phyloP scores from a whole-genome alignment of 2,329 filamentous ascomycete genomes.

The Venturia nashicola region DNA sequence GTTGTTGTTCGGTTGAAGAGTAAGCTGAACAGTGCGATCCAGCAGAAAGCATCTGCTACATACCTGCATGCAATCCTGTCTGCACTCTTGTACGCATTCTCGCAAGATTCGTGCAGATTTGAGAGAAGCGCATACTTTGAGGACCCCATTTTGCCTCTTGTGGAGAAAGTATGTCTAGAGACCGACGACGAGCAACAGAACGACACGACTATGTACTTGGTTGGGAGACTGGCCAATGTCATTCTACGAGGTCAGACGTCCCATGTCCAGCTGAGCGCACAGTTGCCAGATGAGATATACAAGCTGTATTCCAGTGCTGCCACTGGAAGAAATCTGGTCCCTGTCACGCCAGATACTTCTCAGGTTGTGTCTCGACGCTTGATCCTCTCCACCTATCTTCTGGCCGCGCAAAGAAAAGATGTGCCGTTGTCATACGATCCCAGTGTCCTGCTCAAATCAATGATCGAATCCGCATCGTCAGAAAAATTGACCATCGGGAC shows the following conservation, averaged over 20 bases:
- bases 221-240: constrained; percentile 48
- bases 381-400: constrained; percentile 44
- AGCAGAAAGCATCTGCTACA: constrained; percentile 35
- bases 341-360: constrained; percentile 19
- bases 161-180: constrained; percentile 23
- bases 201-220: constrained; percentile 42
- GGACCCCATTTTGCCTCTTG: constrained; percentile 32
- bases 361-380: constrained; percentile 32
- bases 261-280: constrained; percentile 32
- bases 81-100: constrained; percentile 50
- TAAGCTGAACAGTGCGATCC: constrained; percentile 45
- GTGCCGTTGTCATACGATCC: constrained; percentile 21
- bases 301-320: constrained; percentile 33
- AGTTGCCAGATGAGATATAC: constrained; percentile 42
- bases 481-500: constrained; percentile 18
- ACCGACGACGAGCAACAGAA: constrained; percentile 26
- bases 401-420: constrained; percentile 36
- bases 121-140: constrained; percentile 25
- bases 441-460: constrained; percentile 20
- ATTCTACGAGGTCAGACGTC: constrained; percentile 42
- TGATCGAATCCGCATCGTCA: constrained; percentile 26
- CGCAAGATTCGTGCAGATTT: constrained; percentile 26
- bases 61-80: constrained; percentile 50
- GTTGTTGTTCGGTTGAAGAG: constrained; percentile 50
- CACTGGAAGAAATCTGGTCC: constrained; percentile 15